A percentile compares a stretch with the other conserved stretches of the same genome.
phyloP scores from a whole-genome alignment of 495 filamentous ascomycete species.

The Endocarpon pusillum region DNA sequence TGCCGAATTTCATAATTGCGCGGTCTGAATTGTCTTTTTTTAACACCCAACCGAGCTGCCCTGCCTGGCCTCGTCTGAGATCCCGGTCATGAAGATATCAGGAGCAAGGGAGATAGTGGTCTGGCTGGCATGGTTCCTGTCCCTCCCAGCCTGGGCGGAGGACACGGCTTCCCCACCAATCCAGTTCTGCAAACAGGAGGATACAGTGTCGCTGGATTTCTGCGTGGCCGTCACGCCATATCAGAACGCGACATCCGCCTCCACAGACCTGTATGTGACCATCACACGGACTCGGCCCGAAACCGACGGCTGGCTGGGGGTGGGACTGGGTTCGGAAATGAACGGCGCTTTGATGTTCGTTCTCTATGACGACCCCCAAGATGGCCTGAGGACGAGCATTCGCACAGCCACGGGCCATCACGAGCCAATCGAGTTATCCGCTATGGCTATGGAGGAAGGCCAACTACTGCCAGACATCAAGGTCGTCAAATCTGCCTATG shows the following conservation, averaged over 20 bases:
- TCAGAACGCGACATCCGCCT: neutral
- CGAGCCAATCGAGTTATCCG: neutral
- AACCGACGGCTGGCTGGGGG: neutral
- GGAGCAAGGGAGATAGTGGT: too few species aligned
- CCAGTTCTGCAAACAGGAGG: constrained; percentile 1
- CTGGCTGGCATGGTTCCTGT: too few species aligned
- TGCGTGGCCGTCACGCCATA: neutral
- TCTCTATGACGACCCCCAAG: constrained; percentile 1
- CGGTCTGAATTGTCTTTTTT: too few species aligned
- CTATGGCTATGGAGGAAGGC: neutral
- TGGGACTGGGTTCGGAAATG: constrained; percentile 1
- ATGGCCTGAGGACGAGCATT: neutral
- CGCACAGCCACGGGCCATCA: neutral
- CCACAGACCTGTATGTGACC: constrained; percentile 1
- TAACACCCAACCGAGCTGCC: too few species aligned
- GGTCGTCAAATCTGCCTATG: neutral
- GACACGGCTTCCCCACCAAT: neutral
- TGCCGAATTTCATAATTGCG: too few species aligned
- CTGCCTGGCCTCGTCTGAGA: too few species aligned
- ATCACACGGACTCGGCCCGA: neutral
- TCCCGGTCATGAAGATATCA: too few species aligned
- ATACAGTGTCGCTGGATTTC: neutral
- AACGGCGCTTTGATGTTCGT: neutral
- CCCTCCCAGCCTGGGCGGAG: too few species aligned
- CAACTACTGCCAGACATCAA: neutral